A percentile compares a stretch with the other conserved stretches of the same genome.
Conservation (phyloP, 2,329 filamentous ascomycete species). For the Xylaria sp. region DNA sequence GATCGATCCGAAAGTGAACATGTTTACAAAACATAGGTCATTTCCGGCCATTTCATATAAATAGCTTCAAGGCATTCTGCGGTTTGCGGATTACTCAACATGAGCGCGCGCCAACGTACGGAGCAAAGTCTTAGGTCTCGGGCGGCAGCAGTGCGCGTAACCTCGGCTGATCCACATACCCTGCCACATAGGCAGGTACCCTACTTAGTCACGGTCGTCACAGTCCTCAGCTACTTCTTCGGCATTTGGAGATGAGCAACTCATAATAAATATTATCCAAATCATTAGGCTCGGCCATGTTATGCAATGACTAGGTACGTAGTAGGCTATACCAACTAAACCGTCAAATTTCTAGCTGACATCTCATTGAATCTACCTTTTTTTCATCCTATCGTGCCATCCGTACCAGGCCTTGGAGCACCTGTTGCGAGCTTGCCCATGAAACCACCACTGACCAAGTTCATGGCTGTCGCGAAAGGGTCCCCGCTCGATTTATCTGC, state of each 20-base stretch:
- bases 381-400: slow-evolving; percentile 37
- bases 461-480: slow-evolving; percentile 39
- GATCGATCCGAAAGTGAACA: neutral
- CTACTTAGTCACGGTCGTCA: too few species aligned
- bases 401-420: slow-evolving; percentile 39
- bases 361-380: too few species aligned
- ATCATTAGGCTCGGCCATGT: neutral
- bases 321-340: too few species aligned
- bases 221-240: too few species aligned
- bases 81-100: slow-evolving; percentile 10
- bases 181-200: too few species aligned
- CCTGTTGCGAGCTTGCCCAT: slow-evolving; percentile 42
- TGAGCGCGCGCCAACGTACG: neutral
- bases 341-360: too few species aligned
- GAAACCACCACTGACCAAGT: slow-evolving; percentile 39
- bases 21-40: neutral
- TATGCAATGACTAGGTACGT: neutral
- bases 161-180: too few species aligned
- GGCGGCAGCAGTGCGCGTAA: too few species aligned
- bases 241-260: too few species aligned
- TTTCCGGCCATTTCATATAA: neutral
- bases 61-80: neutral
- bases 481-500: slow-evolving; percentile 36
- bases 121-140: too few species aligned
- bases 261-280: too few species aligned